Evolutionary conservation across 257 asterid species (phyloP).

Genomic region (Cynanchum wilfordii): DNA sequence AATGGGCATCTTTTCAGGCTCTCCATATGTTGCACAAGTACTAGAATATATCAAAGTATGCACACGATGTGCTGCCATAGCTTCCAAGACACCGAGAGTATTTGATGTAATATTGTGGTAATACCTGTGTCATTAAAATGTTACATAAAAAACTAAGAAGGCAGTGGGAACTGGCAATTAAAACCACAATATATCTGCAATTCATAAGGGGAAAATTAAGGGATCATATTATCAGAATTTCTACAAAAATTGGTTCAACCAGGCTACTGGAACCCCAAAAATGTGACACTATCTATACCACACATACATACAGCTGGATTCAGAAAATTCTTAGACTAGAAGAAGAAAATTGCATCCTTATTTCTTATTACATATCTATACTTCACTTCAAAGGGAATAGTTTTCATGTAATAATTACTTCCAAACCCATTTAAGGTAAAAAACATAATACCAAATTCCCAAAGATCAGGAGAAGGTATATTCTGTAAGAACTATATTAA

Average conservation of each 20-base stretch:
- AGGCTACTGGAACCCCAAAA: not conserved
- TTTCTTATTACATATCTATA: not conserved
- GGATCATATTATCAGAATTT: not conserved
- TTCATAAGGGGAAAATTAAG: not conserved
- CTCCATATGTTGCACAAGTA: conserved; percentile 94
- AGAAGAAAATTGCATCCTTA: not conserved
- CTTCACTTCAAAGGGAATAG: not conserved
- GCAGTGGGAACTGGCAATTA: not conserved
- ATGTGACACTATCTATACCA: not conserved
- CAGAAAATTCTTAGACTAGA: not conserved
- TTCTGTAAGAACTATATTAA: not conserved
- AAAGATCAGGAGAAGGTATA: not conserved
- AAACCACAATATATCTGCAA: not conserved
- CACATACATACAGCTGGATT: not conserved
- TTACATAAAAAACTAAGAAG: conserved; percentile 9
- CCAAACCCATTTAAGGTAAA: not conserved
- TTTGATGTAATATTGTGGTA: conserved; percentile 95
- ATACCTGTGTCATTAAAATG: conserved; percentile 48
- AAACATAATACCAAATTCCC: not conserved
- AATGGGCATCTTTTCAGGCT: conserved; percentile 88
- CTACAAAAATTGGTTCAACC: not conserved
- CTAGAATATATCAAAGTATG: conserved; percentile 76
- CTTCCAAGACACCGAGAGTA: conserved; percentile 72
- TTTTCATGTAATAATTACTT: not conserved
- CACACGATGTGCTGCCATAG: conserved; percentile 66